Percentiles rank a stretch among this genome's conserved stretches.
phyloP scores from a whole-genome alignment of 371 early-diverging fungal species.

The Mortierella sp. region DNA sequence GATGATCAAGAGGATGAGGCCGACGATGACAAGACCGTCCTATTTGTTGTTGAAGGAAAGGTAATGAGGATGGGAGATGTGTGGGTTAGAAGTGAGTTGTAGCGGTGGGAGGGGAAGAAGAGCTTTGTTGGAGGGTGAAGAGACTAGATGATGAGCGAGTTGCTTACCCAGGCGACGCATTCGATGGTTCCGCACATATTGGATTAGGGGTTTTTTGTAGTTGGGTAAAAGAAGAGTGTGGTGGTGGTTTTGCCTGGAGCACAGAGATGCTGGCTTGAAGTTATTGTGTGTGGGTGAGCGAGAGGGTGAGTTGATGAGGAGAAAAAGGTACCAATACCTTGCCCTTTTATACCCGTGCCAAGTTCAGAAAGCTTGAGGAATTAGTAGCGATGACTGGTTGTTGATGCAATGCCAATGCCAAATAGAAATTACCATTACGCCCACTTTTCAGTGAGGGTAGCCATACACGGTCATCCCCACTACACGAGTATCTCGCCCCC shows the following conservation, averaged over 20 bases:
- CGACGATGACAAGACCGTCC: conserved; percentile 49
- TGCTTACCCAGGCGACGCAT: conserved; percentile 42
- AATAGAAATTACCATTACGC: neutral
- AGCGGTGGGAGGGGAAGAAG: neutral
- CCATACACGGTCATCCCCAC: neutral
- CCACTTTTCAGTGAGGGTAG: neutral
- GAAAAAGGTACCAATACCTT: neutral
- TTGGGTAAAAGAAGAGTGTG: neutral
- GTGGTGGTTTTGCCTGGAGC: neutral
- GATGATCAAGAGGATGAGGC: conserved; percentile 40
- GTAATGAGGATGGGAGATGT: no score
- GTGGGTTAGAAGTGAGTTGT: neutral
- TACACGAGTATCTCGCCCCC: neutral
- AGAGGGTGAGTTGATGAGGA: neutral
- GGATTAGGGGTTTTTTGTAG: conserved; percentile 1
- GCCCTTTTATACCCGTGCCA: neutral
- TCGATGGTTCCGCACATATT: conserved; percentile 41
- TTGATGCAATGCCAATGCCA: conserved; percentile 1
- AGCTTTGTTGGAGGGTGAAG: neutral
- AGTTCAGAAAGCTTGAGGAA: neutral
- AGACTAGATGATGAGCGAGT: neutral
- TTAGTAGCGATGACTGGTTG: neutral
- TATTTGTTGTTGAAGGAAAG: neutral
- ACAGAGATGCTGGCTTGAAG: neutral
- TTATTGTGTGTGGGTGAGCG: neutral